Percentiles rank a stretch among this genome's conserved stretches.
phyloP scores from a whole-genome alignment of 2,329 filamentous ascomycete genomes.

The Uncinocarpus reesii region DNA sequence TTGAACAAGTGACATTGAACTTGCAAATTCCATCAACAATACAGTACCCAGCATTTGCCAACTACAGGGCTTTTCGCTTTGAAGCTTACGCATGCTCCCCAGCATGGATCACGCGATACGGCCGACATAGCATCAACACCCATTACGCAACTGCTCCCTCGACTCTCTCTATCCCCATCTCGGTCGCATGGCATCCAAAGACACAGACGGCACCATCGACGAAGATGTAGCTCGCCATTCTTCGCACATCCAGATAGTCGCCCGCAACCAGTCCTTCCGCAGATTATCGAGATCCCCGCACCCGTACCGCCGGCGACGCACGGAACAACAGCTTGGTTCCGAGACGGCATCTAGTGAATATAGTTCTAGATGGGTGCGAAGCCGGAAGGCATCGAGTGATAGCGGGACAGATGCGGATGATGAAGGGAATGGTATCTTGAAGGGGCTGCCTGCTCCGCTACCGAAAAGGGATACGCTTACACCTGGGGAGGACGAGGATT shows the following conservation, averaged over 20 bases:
- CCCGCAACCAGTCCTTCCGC: conserved; percentile 5
- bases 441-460: conserved; percentile 69
- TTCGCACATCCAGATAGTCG: conserved; percentile 9
- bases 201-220: conserved; percentile 17
- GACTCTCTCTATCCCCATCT: neutral
- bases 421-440: conserved; percentile 65
- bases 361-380: conserved; percentile 33
- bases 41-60: too few species aligned
- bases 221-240: conserved; percentile 14
- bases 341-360: conserved; percentile 32
- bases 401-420: conserved; percentile 94
- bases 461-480: neutral
- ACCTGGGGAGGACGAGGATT: neutral
- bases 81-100: neutral
- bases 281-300: conserved; percentile 21
- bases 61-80: too few species aligned
- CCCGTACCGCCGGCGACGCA: conserved; percentile 21
- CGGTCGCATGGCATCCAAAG: conserved; percentile 10
- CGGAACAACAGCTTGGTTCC: conserved; percentile 17
- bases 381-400: conserved; percentile 60
- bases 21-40: too few species aligned
- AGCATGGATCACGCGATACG: neutral
- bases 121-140: conserved; percentile 1
- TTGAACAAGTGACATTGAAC: too few species aligned
- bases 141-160: neutral